phyloP scores from a whole-genome alignment of 805 yeast species.

The Candida michaelii region DNA sequence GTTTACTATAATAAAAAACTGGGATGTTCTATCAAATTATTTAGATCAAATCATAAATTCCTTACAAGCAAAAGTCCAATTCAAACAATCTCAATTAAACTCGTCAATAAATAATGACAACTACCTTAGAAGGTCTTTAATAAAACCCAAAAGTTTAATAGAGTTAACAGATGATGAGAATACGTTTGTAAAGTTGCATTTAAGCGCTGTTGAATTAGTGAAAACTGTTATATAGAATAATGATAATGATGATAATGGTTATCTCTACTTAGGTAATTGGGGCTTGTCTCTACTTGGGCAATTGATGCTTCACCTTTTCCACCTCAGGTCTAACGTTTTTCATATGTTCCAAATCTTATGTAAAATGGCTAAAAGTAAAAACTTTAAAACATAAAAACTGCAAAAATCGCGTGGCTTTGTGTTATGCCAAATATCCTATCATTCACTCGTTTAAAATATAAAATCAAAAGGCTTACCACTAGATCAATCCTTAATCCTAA shows the following conservation, averaged over 20 bases:
- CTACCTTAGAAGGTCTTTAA: slow-evolving; percentile 56
- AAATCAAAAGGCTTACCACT: neutral
- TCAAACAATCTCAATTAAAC: slow-evolving; percentile 10
- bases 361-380: too few relatives aligned
- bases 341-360: too few relatives aligned
- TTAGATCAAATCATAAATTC: slow-evolving; percentile 26
- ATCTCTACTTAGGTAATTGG: too few relatives aligned
- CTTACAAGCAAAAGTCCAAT: slow-evolving; percentile 27
- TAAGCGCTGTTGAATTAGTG: slow-evolving; percentile 60
- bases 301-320: too few relatives aligned
- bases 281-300: too few relatives aligned
- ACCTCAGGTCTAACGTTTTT: too few relatives aligned
- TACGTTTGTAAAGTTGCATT: slow-evolving; percentile 57
- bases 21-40: slow-evolving; percentile 49
- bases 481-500: neutral
- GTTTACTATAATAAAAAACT: slow-evolving; percentile 49
- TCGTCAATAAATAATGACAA: slow-evolving; percentile 42
- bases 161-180: slow-evolving; percentile 55
- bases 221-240: slow-evolving; percentile 16
- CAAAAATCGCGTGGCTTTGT: neutral
- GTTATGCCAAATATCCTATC: neutral
- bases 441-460: neutral
- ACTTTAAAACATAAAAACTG: neutral
- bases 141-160: slow-evolving; percentile 54
- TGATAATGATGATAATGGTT: too few relatives aligned